phyloP scores from a whole-genome alignment of 352 stramenopile genomes.

The Globisporangium irregulare region DNA sequence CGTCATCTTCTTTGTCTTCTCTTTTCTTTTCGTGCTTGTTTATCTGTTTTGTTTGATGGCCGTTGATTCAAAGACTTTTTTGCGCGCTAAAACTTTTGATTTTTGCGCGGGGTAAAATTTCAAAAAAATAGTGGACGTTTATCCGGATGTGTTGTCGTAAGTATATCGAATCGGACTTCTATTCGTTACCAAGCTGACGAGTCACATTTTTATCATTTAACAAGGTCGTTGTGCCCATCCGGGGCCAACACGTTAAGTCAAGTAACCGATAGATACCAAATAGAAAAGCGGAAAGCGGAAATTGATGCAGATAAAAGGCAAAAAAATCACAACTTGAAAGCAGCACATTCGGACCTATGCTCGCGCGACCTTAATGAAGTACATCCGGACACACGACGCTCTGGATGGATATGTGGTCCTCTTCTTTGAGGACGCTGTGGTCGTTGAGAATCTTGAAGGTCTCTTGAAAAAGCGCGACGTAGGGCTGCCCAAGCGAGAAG shows the following conservation, averaged over 20 bases:
- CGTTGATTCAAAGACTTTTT: neutral
- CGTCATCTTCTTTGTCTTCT: slow-evolving; percentile 31
- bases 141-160: too few relatives aligned
- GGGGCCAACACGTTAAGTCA: too few relatives aligned
- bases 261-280: too few relatives aligned
- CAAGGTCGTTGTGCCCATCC: neutral
- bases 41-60: neutral
- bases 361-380: too few relatives aligned
- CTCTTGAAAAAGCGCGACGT: slow-evolving; percentile 26
- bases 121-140: neutral
- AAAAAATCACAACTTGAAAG: too few relatives aligned
- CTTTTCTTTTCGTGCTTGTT: slow-evolving; percentile 3
- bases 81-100: neutral
- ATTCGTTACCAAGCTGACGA: too few relatives aligned
- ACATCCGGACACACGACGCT: slow-evolving; percentile 19
- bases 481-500: slow-evolving; percentile 30
- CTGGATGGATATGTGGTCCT: slow-evolving; percentile 8
- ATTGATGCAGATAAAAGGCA: too few relatives aligned
- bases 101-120: neutral
- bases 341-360: neutral
- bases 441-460: slow-evolving; percentile 21
- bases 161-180: too few relatives aligned
- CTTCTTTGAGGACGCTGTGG: slow-evolving; percentile 15
- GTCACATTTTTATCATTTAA: too few relatives aligned
- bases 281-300: too few relatives aligned